Conservation (phyloP, 2,329 filamentous ascomycete genomes). For the Colletotrichum eremochloae region DNA sequence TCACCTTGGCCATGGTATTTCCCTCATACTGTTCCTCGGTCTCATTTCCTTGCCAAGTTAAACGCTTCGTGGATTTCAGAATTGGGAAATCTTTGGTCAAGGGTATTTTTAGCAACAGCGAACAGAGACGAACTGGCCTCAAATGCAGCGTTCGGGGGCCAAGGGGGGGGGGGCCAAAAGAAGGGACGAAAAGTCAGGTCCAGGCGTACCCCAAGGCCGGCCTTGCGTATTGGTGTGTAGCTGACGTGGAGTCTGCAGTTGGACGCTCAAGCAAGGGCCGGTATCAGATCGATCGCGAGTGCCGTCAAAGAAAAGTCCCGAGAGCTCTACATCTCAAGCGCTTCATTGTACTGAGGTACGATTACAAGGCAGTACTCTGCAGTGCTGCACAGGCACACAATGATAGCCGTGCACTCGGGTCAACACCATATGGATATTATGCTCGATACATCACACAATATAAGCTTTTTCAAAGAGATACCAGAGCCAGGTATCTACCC, state of each 20-base stretch:
- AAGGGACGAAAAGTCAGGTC: slow-evolving; percentile 12
- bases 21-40: background rate
- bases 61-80: background rate
- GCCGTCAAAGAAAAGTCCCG: slow-evolving; percentile 12
- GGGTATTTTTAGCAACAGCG: slow-evolving; percentile 17
- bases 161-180: slow-evolving; percentile 11
- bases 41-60: slow-evolving; percentile 13
- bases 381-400: no score
- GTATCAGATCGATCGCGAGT: slow-evolving; percentile 36
- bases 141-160: background rate
- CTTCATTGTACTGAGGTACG: background rate
- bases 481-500: no score
- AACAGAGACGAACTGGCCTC: background rate
- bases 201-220: background rate
- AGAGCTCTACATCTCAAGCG: background rate
- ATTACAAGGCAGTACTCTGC: no score
- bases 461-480: no score
- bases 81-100: background rate
- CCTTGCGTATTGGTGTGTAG: background rate
- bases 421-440: no score
- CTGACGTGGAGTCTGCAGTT: background rate
- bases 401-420: no score
- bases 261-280: slow-evolving; percentile 1
- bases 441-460: no score
- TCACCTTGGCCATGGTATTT: background rate